These are phyloP conservation scores for Leishmania lainsoni DNA, from an alignment of 208 protist genomes.

Conservation along the genomic window DNA sequence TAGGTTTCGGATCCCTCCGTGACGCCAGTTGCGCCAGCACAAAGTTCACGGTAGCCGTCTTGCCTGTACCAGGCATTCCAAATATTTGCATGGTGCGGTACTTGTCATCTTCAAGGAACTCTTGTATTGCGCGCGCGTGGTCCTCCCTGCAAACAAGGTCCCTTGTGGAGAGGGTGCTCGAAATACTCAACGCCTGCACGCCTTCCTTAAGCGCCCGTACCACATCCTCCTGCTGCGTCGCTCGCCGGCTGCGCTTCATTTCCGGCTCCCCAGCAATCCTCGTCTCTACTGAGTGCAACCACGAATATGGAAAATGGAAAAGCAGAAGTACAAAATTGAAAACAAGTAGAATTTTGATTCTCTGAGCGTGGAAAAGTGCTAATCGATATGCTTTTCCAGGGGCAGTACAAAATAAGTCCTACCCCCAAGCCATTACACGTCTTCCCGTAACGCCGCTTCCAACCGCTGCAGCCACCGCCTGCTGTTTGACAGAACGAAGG, in stretches of 20 bases:
- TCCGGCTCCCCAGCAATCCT: neutral
- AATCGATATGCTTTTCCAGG: neutral
- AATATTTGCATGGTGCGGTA: conserved; percentile 89
- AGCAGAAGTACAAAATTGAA: neutral
- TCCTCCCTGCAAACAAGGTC: conserved; percentile 79
- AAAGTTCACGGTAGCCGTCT: conserved; percentile 84
- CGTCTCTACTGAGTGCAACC: neutral
- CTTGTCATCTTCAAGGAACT: conserved; percentile 68
- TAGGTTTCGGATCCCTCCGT: conserved; percentile 42
- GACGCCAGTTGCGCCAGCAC: conserved; percentile 60
- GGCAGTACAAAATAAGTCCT: conserved; percentile 6
- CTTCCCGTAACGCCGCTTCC: too few species aligned
- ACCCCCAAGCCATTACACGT: neutral
- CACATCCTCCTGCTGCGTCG: conserved; percentile 22
- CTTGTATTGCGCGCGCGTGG: conserved; percentile 61
- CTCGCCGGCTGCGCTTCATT: conserved; percentile 28
- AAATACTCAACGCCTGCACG: conserved; percentile 73
- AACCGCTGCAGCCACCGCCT: neutral
- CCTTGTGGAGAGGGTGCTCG: conserved; percentile 52
- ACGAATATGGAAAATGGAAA: neutral
- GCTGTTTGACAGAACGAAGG: neutral
- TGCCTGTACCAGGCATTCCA: conserved; percentile 91
- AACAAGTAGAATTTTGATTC: neutral
- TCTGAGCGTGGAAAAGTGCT: too few species aligned
- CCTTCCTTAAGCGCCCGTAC: conserved; percentile 52